Evolutionary conservation across 495 filamentous ascomycete genomes (phyloP).

Genomic region (Clavariopsis aquatica): DNA sequence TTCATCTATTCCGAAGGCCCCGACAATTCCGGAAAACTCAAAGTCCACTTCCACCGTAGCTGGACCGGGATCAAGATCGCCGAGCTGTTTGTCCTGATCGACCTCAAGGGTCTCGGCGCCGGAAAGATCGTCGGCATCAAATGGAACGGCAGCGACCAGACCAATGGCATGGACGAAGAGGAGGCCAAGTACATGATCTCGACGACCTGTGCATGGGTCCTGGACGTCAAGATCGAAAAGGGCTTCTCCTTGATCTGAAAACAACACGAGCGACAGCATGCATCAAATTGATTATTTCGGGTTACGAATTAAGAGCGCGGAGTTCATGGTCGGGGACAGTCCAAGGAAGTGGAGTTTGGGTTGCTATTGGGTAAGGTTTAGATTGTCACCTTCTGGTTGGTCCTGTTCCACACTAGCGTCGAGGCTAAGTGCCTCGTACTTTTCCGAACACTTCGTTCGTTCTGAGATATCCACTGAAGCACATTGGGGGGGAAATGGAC

Average conservation of each 20-base stretch:
- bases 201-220: conserved; percentile 26
- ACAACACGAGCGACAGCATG: background rate
- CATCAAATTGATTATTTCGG: background rate
- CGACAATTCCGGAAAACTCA: conserved; percentile 24
- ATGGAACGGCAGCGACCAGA: conserved; percentile 34
- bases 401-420: no score
- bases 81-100: conserved; percentile 26
- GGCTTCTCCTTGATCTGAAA: background rate
- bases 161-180: conserved; percentile 16
- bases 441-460: background rate
- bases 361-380: background rate
- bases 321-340: background rate
- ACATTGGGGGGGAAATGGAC: background rate
- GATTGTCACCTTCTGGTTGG: background rate
- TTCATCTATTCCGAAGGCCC: conserved; percentile 37
- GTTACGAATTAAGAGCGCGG: background rate
- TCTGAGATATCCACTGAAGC: background rate
- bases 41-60: conserved; percentile 30
- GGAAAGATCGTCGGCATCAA: conserved; percentile 32
- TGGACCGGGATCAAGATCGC: conserved; percentile 36
- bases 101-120: conserved; percentile 26
- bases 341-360: background rate
- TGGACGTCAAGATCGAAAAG: conserved; percentile 21
- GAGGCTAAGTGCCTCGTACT: background rate
- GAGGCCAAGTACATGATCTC: conserved; percentile 32